phyloP scores from a whole-genome alignment of 495 filamentous ascomycete species.

The Xylaria intraflava region DNA sequence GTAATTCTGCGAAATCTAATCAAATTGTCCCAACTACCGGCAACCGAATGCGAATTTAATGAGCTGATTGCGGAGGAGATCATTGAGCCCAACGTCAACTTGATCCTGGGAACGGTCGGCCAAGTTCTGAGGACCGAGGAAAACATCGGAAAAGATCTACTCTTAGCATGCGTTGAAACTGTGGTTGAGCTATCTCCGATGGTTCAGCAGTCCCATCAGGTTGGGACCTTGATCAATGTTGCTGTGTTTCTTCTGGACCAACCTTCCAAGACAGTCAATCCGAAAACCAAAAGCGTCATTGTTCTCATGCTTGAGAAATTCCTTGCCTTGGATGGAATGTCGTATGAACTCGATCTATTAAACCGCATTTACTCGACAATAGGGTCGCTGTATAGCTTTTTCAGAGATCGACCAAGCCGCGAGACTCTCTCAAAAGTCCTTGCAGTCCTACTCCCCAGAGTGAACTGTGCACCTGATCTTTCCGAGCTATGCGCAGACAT shows the following conservation, averaged over 20 bases:
- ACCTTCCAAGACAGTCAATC: constrained; percentile 70
- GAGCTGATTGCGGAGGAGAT: constrained; percentile 55
- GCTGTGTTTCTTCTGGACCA: constrained; percentile 76
- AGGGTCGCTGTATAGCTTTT: constrained; percentile 75
- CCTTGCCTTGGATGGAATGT: constrained; percentile 53
- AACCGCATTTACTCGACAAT: constrained; percentile 54
- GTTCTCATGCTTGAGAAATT: constrained; percentile 72
- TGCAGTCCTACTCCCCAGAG: constrained; percentile 53
- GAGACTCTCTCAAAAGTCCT: constrained; percentile 66
- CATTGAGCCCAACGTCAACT: constrained; percentile 62
- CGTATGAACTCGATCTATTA: constrained; percentile 49
- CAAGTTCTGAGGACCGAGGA: constrained; percentile 51
- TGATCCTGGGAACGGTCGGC: constrained; percentile 60
- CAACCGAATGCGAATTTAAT: constrained; percentile 49
- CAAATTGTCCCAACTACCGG: constrained; percentile 44
- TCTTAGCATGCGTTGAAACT: constrained; percentile 70
- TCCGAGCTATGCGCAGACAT: constrained; percentile 69
- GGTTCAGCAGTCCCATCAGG: constrained; percentile 60
- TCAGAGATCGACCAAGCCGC: constrained; percentile 71
- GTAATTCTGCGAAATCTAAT: constrained; percentile 64
- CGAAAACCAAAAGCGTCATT: constrained; percentile 74
- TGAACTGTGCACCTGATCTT: constrained; percentile 55
- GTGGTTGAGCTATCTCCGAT: constrained; percentile 69
- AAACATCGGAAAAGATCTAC: constrained; percentile 58
- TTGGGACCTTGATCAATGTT: constrained; percentile 66